Evolutionary conservation across 176 grass and related monocot species (phyloP).

Genomic region (Juncus effusus): DNA sequence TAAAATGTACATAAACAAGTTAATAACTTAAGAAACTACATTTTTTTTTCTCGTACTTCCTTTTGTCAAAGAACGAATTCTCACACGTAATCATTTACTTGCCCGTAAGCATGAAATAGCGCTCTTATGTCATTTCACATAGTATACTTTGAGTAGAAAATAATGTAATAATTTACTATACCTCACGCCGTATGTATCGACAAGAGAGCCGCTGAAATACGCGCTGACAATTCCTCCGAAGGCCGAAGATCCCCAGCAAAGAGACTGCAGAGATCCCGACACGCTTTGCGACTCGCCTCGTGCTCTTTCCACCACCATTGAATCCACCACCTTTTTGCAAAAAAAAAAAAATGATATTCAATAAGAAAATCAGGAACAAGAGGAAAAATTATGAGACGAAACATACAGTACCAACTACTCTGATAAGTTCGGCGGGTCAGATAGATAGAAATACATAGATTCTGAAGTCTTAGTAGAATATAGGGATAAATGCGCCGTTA

Average conservation of each 20-base stretch:
- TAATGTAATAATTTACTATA: constrained; percentile 16
- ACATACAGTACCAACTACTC: too few species aligned
- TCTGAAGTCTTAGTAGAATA: too few species aligned
- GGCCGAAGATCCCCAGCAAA: constrained; percentile 96
- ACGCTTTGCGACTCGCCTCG: constrained; percentile 90
- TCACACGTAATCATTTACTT: too few species aligned
- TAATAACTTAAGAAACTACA: too few species aligned
- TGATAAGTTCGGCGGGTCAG: too few species aligned
- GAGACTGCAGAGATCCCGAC: constrained; percentile 91
- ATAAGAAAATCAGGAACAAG: background rate
- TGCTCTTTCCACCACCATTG: constrained; percentile 97
- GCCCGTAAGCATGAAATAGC: constrained; percentile 9
- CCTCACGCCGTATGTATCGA: constrained; percentile 90
- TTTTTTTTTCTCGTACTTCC: too few species aligned
- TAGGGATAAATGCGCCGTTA: too few species aligned
- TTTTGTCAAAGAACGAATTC: too few species aligned
- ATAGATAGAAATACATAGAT: too few species aligned
- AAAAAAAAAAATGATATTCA: background rate
- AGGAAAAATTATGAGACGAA: background rate
- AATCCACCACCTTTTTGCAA: constrained; percentile 73
- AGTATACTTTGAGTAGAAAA: background rate
- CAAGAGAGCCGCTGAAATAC: constrained; percentile 92
- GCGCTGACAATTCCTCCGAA: constrained; percentile 87
- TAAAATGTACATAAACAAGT: too few species aligned
- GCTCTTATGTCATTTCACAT: background rate